Conservation (phyloP, 139 green algal genomes). For the Eudorina sp. region DNA sequence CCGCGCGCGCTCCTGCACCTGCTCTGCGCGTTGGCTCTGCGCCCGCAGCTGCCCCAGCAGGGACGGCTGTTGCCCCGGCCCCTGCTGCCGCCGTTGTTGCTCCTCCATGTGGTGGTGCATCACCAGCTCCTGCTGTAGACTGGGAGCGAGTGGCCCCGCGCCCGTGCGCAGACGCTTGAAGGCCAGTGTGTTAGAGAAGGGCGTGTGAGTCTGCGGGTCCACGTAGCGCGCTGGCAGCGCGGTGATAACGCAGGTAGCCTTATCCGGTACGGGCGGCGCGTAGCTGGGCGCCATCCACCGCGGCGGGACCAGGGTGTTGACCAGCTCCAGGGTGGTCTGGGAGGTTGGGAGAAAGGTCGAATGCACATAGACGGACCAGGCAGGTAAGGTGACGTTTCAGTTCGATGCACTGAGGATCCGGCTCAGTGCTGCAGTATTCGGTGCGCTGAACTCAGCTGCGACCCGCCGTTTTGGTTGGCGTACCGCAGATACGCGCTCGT, state of each 20-base stretch:
- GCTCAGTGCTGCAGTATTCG: no score
- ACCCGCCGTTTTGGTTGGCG: no score
- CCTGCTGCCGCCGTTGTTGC: not conserved
- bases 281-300: slow-evolving; percentile 44
- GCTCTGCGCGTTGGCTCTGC: not conserved
- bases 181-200: slow-evolving; percentile 40
- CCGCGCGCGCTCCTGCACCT: slow-evolving; percentile 8
- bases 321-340: slow-evolving; percentile 52
- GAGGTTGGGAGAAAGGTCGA: not conserved
- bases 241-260: slow-evolving; percentile 54
- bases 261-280: slow-evolving; percentile 20
- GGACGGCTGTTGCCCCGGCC: not conserved
- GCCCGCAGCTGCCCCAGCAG: not conserved
- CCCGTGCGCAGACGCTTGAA: slow-evolving; percentile 50
- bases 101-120: slow-evolving; percentile 30
- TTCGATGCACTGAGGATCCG: no score
- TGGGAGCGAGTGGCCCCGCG: slow-evolving; percentile 44
- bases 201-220: slow-evolving; percentile 43
- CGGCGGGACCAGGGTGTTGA: slow-evolving; percentile 49
- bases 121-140: slow-evolving; percentile 42
- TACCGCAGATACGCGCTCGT: no score
- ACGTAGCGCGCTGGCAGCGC: slow-evolving; percentile 47
- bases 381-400: no score
- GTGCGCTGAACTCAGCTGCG: no score
- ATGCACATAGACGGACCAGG: no score